phyloP scores from a whole-genome alignment of 139 green algal species.

The Coelastrella sp. region DNA sequence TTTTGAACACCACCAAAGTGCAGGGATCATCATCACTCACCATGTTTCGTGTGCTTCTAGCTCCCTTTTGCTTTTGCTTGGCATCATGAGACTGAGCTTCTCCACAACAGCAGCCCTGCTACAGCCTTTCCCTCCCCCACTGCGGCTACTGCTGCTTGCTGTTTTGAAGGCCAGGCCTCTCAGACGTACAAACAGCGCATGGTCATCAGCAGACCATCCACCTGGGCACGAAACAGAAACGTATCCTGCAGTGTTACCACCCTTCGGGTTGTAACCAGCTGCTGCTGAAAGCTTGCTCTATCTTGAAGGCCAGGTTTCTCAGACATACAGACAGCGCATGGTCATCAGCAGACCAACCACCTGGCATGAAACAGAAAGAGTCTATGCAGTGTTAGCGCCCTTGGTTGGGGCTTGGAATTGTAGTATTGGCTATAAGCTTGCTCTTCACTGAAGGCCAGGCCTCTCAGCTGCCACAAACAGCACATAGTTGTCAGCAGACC shows the following conservation, averaged over 20 bases:
- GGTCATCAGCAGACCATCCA: constrained; percentile 34
- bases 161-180: constrained; percentile 13
- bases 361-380: neutral
- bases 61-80: constrained; percentile 23
- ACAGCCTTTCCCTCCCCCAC: neutral
- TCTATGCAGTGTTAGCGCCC: neutral
- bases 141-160: neutral
- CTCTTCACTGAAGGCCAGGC: neutral
- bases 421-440: neutral
- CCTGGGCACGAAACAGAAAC: neutral
- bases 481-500: constrained; percentile 21
- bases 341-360: constrained; percentile 33
- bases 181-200: constrained; percentile 28
- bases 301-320: constrained; percentile 14
- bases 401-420: neutral
- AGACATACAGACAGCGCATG: constrained; percentile 27
- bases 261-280: neutral
- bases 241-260: neutral
- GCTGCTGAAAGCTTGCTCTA: neutral
- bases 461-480: constrained; percentile 17
- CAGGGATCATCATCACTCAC: too few relatives aligned
- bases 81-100: constrained; percentile 28
- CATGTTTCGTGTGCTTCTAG: neutral
- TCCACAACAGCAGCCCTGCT: constrained; percentile 40
- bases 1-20: too few relatives aligned